Base-by-base conservation (phyloP, 768 basidiomycete genomes). In the Mycena rosella region DNA sequence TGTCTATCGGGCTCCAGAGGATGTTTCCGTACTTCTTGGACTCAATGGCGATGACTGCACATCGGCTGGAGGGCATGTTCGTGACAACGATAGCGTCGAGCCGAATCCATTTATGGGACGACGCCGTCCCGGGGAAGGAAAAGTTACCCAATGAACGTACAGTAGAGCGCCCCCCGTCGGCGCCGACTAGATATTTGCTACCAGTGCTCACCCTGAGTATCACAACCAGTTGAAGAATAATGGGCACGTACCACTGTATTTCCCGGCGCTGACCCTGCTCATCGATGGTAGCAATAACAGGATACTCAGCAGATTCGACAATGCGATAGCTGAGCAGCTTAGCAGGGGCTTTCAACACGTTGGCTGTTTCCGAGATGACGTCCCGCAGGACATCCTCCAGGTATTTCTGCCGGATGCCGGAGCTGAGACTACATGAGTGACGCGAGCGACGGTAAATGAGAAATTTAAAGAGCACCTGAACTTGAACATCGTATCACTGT, bases 31-130 rank as follows among this genome's bases (percentile, higher is more conserved):
- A 47, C 20, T 29, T 47, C 40, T 55, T 15, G 14, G 63, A 65
- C 42, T 65, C 63, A n/a, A 65, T 58, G 26, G 63, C 15, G 14
- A 54, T 44, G 3, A 3, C 18, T 2, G 22, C 18, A 40, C 14
- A 34, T n/a, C 40, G 52, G 20, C 54, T 56, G 17, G 26, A 29
- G 14, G 61, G 55, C 44, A 57, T 62, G 54, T 70, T 55, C 9
- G 68, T 70, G 24, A 59, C 69, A 20, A 72, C 56, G 40, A 69
- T 30, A 20, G 64, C 71, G 34, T 69, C 68, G 34, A 70, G 59
- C 22, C 72, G 65, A 40, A 72, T 63, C 71, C 71, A 72, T 40
- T 59, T 60, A 32, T 63, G 58, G 24, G 48, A 13, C 5, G 71
- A 63, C 5, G 55, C 30, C 13, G 54, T 63, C 7, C 70, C 70